phyloP scores from a whole-genome alignment of 768 basidiomycete species.

The Termitomyces sp. region DNA sequence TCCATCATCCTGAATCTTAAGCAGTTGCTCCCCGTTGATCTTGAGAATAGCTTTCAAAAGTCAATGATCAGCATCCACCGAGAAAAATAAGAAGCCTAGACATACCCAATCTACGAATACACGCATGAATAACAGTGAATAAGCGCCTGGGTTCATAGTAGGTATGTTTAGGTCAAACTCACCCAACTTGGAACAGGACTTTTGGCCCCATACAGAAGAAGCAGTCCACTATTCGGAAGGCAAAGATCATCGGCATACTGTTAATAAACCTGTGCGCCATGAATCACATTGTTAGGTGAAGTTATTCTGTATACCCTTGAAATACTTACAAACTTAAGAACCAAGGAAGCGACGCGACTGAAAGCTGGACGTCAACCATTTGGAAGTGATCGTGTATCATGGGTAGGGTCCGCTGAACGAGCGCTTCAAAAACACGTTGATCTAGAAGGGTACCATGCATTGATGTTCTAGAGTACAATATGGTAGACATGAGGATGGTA shows the following conservation, averaged over 20 bases:
- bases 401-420: conserved; percentile 84
- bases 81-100: conserved; percentile 38
- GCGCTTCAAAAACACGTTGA: conserved; percentile 93
- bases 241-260: conserved; percentile 96
- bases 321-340: conserved; percentile 86
- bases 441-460: conserved; percentile 99
- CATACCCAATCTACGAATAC: conserved; percentile 22
- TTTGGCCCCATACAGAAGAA: conserved; percentile 99
- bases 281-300: not conserved
- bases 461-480: conserved; percentile 56
- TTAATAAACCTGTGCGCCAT: conserved; percentile 65
- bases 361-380: conserved; percentile 89
- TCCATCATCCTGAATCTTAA: conserved; percentile 95
- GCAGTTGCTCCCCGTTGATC: conserved; percentile 89
- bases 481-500: conserved; percentile 3
- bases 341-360: conserved; percentile 96
- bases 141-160: conserved; percentile 6
- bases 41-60: conserved; percentile 81
- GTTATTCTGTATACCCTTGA: not conserved
- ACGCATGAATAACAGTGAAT: not conserved
- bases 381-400: conserved; percentile 93
- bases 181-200: conserved; percentile 98
- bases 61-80: not conserved
- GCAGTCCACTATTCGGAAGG: conserved; percentile 95
- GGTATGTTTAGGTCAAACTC: conserved; percentile 22